Conservation (phyloP, 331 rosid genomes). For the Pyracantha coccinea region DNA sequence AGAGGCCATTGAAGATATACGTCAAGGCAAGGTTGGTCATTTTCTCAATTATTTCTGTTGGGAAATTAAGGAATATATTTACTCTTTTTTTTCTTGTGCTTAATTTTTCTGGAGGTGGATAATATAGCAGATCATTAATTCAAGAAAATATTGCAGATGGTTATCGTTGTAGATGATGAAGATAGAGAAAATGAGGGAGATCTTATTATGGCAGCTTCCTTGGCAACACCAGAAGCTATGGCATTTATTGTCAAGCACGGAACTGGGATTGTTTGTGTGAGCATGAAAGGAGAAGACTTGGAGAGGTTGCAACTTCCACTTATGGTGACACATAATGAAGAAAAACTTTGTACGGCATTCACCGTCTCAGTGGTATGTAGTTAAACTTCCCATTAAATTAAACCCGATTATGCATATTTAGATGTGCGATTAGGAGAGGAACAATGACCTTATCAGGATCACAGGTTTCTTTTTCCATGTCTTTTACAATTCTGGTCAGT, state of each 20-base stretch:
- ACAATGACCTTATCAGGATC: neutral
- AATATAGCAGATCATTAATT: conserved; percentile 6
- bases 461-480: neutral
- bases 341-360: conserved; percentile 69
- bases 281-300: conserved; percentile 72
- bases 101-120: neutral
- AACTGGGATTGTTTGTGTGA: conserved; percentile 79
- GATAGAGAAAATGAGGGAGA: conserved; percentile 93
- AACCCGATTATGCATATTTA: neutral
- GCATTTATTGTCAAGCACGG: conserved; percentile 88
- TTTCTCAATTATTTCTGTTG: neutral
- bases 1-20: conserved; percentile 80
- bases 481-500: neutral
- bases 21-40: conserved; percentile 63
- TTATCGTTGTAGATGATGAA: conserved; percentile 80
- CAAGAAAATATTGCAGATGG: conserved; percentile 42
- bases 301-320: conserved; percentile 76
- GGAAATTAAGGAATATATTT: neutral
- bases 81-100: neutral
- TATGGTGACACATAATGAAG: conserved; percentile 73
- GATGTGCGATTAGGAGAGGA: neutral
- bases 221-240: conserved; percentile 88
- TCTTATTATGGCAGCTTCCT: conserved; percentile 76
- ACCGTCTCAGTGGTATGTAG: conserved; percentile 77
- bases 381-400: neutral